A percentile compares a stretch with the other conserved stretches of the same genome.
phyloP scores from a whole-genome alignment of 352 stramenopile species.

The Blastocystis sp. region DNA sequence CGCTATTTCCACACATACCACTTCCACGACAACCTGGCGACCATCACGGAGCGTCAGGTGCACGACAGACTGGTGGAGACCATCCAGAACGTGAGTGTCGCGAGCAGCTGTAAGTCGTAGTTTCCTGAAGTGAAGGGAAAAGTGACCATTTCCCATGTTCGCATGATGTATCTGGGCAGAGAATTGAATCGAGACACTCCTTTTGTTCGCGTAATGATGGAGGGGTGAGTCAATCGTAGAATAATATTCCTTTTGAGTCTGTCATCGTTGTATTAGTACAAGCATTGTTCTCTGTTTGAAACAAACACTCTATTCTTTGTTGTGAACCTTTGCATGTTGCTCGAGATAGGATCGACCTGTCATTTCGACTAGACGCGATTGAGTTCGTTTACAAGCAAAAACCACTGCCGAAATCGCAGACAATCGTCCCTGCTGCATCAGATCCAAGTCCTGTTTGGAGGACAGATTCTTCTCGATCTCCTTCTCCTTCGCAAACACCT shows the following conservation, averaged over 20 bases:
- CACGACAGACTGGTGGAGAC: neutral
- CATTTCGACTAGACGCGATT: slow-evolving; percentile 48
- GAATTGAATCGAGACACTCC: slow-evolving; percentile 15
- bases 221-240: neutral
- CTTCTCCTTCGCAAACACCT: slow-evolving; percentile 39
- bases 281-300: neutral
- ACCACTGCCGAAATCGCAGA: slow-evolving; percentile 15
- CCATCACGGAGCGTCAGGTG: neutral
- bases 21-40: slow-evolving; percentile 1
- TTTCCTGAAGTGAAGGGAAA: slow-evolving; percentile 39
- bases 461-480: neutral
- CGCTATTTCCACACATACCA: slow-evolving; percentile 34
- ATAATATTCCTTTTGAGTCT: slow-evolving; percentile 45
- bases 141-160: neutral
- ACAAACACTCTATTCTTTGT: neutral
- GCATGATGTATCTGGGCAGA: slow-evolving; percentile 17
- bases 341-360: slow-evolving; percentile 27
- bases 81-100: slow-evolving; percentile 12
- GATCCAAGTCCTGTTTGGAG: neutral
- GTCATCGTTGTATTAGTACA: slow-evolving; percentile 35
- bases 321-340: neutral
- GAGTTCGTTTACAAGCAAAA: slow-evolving; percentile 51
- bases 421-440: slow-evolving; percentile 43
- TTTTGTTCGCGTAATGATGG: neutral
- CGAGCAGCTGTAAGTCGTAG: neutral